Conservation (phyloP, 306 rosid species). For the Erythrophleum fordii region DNA sequence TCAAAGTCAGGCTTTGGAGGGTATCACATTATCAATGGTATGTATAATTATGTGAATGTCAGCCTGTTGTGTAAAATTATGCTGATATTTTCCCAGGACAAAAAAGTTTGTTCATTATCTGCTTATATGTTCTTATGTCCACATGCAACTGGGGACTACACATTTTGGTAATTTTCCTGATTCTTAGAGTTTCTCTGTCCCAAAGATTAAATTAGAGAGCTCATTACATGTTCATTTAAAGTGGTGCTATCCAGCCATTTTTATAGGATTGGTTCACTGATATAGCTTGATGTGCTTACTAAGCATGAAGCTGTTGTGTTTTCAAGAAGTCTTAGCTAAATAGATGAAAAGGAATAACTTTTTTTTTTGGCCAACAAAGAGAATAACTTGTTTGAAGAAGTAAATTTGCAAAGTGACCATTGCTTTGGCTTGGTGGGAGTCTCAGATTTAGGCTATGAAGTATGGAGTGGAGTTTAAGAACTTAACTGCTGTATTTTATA, state of each 20-base stretch:
- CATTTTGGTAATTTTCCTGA: neutral
- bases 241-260: neutral
- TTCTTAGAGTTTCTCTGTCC: neutral
- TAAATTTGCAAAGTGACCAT: constrained; percentile 1
- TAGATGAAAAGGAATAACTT: neutral
- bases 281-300: constrained; percentile 25
- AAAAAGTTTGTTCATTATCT: neutral
- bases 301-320: neutral
- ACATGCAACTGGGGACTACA: neutral
- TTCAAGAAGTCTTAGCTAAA: constrained; percentile 28
- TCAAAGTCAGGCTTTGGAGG: constrained; percentile 96
- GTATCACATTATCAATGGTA: constrained; percentile 92
- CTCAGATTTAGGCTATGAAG: constrained; percentile 1
- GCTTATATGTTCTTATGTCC: neutral
- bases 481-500: neutral
- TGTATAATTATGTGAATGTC: constrained; percentile 27
- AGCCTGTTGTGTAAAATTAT: constrained; percentile 24
- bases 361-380: too few relatives aligned
- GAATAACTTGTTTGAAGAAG: neutral
- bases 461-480: neutral
- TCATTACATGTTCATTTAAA: neutral
- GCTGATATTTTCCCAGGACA: neutral
- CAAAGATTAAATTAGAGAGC: neutral
- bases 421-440: constrained; percentile 16
- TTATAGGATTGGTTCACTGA: neutral